Evolutionary conservation across 2,329 filamentous ascomycete species (phyloP).

Genomic region (Stachybotrys chartarum): DNA sequence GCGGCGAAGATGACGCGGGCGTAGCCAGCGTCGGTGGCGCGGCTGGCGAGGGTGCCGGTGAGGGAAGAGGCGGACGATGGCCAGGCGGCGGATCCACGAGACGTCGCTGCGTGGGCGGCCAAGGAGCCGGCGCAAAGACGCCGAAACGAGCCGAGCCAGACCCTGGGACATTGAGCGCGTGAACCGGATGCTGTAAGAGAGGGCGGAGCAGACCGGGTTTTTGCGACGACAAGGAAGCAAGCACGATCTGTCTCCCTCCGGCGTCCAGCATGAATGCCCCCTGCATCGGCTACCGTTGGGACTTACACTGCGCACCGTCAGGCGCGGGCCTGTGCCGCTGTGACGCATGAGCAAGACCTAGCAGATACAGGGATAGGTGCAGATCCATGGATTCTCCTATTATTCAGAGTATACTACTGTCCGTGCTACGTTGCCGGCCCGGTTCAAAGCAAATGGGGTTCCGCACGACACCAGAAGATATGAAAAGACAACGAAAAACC

Average conservation of each 20-base stretch:
- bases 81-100: conserved; percentile 44
- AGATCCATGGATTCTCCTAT: too few relatives aligned
- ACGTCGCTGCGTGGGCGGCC: conserved; percentile 34
- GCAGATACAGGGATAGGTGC: too few relatives aligned
- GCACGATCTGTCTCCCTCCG: background rate
- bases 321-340: too few relatives aligned
- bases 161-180: conserved; percentile 19
- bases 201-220: background rate
- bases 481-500: too few relatives aligned
- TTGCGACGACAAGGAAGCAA: background rate
- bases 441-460: too few relatives aligned
- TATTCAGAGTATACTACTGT: too few relatives aligned
- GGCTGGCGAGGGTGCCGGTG: conserved; percentile 42
- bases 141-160: conserved; percentile 45
- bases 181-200: too few relatives aligned
- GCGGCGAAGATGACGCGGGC: conserved; percentile 32
- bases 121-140: conserved; percentile 39
- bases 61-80: conserved; percentile 46
- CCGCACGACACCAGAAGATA: too few relatives aligned
- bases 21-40: conserved; percentile 45
- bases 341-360: too few relatives aligned
- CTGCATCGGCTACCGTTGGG: background rate
- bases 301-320: conserved; percentile 23
- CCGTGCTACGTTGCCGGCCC: too few relatives aligned
- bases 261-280: too few relatives aligned